Conservation (phyloP, 2,329 filamentous ascomycete genomes). For the Fonsecaea pedrosoi region DNA sequence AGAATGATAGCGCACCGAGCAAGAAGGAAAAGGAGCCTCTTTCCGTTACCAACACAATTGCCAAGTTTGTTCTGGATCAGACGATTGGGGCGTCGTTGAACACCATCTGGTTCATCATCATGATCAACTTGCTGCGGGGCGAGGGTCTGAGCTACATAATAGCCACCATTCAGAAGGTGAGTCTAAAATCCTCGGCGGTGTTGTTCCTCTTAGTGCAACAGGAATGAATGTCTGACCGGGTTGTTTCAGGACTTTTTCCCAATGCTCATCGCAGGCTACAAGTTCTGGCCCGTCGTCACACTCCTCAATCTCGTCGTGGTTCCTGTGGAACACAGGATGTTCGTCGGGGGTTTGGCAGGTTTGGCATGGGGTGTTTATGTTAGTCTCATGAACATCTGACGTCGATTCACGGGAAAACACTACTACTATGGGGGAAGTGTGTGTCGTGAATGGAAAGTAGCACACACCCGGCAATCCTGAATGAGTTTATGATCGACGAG, state of each 20-base stretch:
- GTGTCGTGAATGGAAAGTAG: not conserved
- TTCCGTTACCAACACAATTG: slow-evolving; percentile 40
- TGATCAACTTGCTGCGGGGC: slow-evolving; percentile 59
- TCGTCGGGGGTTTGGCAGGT: slow-evolving; percentile 48
- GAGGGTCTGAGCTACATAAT: slow-evolving; percentile 44
- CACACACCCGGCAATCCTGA: not conserved
- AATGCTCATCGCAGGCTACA: slow-evolving; percentile 47
- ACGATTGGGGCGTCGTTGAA: slow-evolving; percentile 64
- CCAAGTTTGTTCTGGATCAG: slow-evolving; percentile 59
- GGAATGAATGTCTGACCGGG: not conserved
- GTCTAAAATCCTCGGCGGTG: slow-evolving; percentile 10
- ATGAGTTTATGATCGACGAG: not conserved
- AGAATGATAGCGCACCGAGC: slow-evolving; percentile 51
- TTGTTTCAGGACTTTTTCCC: slow-evolving; percentile 36
- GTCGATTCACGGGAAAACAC: not conserved
- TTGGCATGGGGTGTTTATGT: slow-evolving; percentile 50
- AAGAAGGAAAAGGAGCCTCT: slow-evolving; percentile 29
- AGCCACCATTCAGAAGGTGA: slow-evolving; percentile 46
- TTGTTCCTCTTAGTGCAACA: slow-evolving; percentile 51
- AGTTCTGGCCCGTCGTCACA: slow-evolving; percentile 51
- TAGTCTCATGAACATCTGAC: slow-evolving; percentile 56
- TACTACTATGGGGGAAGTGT: not conserved
- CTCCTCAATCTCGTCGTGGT: slow-evolving; percentile 48
- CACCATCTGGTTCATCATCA: slow-evolving; percentile 63
- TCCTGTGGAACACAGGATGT: slow-evolving; percentile 46